phyloP scores from a whole-genome alignment of 306 rosid species.

The Prunus campanulata region DNA sequence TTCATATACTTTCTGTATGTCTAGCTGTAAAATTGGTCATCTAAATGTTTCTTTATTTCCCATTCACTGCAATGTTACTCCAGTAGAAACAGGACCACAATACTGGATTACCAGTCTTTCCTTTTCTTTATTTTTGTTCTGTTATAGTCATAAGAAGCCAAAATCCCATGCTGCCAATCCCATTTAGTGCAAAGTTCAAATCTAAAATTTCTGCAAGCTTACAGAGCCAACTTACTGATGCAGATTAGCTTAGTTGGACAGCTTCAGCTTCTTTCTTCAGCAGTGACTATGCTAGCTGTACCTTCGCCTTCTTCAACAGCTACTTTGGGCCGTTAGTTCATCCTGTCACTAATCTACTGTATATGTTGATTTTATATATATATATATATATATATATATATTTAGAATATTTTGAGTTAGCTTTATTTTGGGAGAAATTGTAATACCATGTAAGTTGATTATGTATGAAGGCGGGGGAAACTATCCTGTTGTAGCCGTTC shows the following conservation, averaged over 20 bases:
- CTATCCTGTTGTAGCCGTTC: conserved; percentile 89
- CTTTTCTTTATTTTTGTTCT: neutral
- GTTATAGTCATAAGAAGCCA: neutral
- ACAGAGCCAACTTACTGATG: conserved; percentile 30
- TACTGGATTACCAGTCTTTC: neutral
- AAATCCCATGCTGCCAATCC: neutral
- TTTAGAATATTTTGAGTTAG: conserved; percentile 10
- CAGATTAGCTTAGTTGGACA: conserved; percentile 94
- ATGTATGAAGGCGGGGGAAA: conserved; percentile 85
- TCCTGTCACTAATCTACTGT: conserved; percentile 28
- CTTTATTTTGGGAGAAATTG: neutral
- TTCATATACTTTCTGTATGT: neutral
- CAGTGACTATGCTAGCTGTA: conserved; percentile 86
- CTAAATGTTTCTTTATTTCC: neutral
- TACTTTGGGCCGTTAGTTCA: conserved; percentile 92
- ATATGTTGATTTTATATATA: conserved; percentile 27
- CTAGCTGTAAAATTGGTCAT: neutral
- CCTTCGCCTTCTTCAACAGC: conserved; percentile 95
- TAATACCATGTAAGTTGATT: conserved; percentile 27
- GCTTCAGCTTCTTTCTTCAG: conserved; percentile 97
- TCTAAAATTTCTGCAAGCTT: conserved; percentile 6
- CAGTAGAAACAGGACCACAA: conserved; percentile 2
- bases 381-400: conserved; percentile 21
- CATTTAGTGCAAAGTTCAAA: neutral
- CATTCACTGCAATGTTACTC: neutral